Base-by-base conservation (phyloP, 2,329 filamentous ascomycete genomes). In the Botryotinia globosa region DNA sequence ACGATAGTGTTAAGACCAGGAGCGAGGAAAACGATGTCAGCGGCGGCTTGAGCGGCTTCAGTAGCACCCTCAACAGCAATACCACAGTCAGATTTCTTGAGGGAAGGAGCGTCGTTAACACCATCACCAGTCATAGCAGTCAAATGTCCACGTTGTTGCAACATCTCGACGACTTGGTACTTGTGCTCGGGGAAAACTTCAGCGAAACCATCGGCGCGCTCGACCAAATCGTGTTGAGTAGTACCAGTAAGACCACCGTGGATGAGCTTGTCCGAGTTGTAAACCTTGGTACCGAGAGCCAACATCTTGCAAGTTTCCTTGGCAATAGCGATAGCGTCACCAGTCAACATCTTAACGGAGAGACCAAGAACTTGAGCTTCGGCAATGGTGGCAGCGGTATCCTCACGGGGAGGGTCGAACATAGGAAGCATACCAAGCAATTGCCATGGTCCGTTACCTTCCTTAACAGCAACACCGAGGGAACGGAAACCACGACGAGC, bases 61-160 rank as follows among this genome's bases (percentile, higher is more conserved):
- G 93, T 96, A 74, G 94, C 90, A 86, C 93, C 94, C 85, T 97
- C 93, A 81, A 97, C 94, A 76, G 94, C 94, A 84, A 97, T 97
- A 88, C 94, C 94, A 80, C 93, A 97, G 84, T 97, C 93, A 44
- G 94, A 94, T 87, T 95, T 97, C 87, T 97, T 97, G 82, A 97
- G 86, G 29, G 93, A 97, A 75, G 94, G 93, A 80, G 94, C 94
- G 83, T 97, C 94, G 86, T 97, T 97, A 85, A 97, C 94, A 88
- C 94, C 94, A 79, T 97, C 94, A 88, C 94, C 94, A 84, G 94
- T 97, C 94, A 97, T 97, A 83, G 94, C 94, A 84, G 97, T 94
- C 66, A 97, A 89, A 85, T 97, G 94, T 77, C 94, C 94, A 89
- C 94, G 92, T 86, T 95, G 92, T 85, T 97, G 94, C 73, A 97